These are phyloP conservation scores for Pseudisothecium myosuroides DNA, from an alignment of 225 moss, liverwort and hornwort species.

Conservation along the genomic window DNA sequence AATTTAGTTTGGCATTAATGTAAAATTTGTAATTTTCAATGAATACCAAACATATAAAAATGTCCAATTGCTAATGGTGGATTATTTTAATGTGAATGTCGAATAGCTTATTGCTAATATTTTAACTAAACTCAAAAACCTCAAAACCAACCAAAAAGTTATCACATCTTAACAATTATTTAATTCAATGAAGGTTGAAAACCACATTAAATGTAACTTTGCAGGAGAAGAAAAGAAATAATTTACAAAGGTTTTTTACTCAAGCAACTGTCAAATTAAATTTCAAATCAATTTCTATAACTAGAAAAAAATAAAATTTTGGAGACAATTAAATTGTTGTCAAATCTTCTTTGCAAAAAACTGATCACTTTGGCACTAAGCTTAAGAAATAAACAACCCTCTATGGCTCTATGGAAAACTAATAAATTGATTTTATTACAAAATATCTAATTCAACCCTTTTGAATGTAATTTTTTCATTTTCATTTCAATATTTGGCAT, in stretches of 20 bases:
- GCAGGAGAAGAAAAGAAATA: no score
- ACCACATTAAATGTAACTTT: not conserved
- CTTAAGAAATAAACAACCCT: not conserved
- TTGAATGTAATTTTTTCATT: not conserved
- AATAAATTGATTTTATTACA: not conserved
- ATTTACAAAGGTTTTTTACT: not conserved
- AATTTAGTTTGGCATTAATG: not conserved
- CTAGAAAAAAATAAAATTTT: not conserved
- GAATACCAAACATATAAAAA: not conserved
- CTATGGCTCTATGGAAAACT: not conserved
- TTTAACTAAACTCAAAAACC: rapidly evolving
- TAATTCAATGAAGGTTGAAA: not conserved
- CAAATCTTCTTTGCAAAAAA: not conserved
- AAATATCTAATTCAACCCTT: not conserved
- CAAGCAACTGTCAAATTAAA: not conserved
- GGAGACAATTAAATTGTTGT: not conserved
- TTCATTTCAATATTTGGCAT: not conserved
- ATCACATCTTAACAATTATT: not conserved
- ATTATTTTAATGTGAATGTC: no score
- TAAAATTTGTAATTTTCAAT: not conserved
- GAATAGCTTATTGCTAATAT: not conserved
- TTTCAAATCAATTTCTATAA: not conserved
- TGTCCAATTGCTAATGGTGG: no score
- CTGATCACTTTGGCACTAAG: not conserved
- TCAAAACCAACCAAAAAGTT: not conserved